These are phyloP conservation scores for Phytopythium vexans DNA, from an alignment of 352 stramenopile species.

Conservation along the genomic window DNA sequence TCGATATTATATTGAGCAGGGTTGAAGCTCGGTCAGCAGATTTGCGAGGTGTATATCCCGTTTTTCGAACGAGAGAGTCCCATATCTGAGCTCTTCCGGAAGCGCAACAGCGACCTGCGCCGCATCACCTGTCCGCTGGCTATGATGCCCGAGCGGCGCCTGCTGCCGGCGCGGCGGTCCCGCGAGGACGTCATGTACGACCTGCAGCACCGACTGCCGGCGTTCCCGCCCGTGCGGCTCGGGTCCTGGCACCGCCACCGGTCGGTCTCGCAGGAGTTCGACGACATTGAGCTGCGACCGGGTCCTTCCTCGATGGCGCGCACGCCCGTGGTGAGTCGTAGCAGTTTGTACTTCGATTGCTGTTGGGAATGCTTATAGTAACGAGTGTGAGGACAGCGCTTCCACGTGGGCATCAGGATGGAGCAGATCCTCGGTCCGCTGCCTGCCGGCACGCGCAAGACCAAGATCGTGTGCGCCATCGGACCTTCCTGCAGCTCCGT, in stretches of 20 bases:
- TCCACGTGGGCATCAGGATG: slow-evolving; percentile 64
- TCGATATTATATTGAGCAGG: no score
- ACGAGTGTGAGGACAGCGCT: slow-evolving; percentile 28
- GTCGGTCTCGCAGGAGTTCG: slow-evolving; percentile 63
- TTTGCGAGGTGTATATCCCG: no score
- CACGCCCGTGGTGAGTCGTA: slow-evolving; percentile 27
- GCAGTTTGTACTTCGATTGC: not conserved
- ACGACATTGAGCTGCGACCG: slow-evolving; percentile 41
- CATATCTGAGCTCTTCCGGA: no score
- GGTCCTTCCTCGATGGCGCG: slow-evolving; percentile 32
- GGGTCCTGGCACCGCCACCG: slow-evolving; percentile 63
- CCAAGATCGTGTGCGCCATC: slow-evolving; percentile 99
- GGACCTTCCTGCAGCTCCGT: slow-evolving; percentile 96
- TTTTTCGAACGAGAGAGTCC: no score
- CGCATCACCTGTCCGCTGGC: no score
- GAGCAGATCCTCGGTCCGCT: slow-evolving; percentile 71
- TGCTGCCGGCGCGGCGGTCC: slow-evolving; percentile 10
- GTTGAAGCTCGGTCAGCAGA: no score
- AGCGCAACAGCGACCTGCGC: no score
- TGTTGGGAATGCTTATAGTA: not conserved
- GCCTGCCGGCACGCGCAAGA: slow-evolving; percentile 74
- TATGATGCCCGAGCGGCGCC: no score
- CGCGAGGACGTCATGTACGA: slow-evolving; percentile 24
- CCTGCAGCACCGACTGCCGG: slow-evolving; percentile 32
- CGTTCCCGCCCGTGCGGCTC: slow-evolving; percentile 57